Evolutionary conservation across 495 filamentous ascomycete species (phyloP).

Genomic region (Neurospora tetrasperma): DNA sequence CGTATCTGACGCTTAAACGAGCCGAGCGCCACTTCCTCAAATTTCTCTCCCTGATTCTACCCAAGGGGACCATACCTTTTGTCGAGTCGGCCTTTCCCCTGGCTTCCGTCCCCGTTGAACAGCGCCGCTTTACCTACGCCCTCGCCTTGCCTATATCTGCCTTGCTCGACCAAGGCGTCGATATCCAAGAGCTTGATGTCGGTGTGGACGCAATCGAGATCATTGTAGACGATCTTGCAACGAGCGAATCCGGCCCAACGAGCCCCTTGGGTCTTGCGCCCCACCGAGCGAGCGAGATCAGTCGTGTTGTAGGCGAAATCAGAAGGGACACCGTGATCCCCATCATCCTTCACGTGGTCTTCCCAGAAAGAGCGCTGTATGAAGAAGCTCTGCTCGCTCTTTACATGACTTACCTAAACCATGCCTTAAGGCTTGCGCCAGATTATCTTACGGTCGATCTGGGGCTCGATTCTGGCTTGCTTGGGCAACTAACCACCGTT

Average conservation of each 20-base stretch:
- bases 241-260: conserved; percentile 22
- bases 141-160: conserved; percentile 50
- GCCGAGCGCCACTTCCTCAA: conserved; percentile 63
- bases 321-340: conserved; percentile 52
- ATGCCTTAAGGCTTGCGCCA: conserved; percentile 53
- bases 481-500: conserved; percentile 36
- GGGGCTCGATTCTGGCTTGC: conserved; percentile 34
- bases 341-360: conserved; percentile 53
- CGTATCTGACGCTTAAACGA: conserved; percentile 60
- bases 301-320: conserved; percentile 40
- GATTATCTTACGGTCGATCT: conserved; percentile 59
- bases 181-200: conserved; percentile 50
- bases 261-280: conserved; percentile 37
- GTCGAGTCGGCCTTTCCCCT: conserved; percentile 59
- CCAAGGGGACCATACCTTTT: conserved; percentile 40
- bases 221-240: conserved; percentile 43
- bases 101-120: conserved; percentile 48
- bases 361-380: conserved; percentile 22
- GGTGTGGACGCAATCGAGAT: conserved; percentile 62
- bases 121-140: conserved; percentile 53
- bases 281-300: conserved; percentile 38
- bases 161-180: conserved; percentile 35
- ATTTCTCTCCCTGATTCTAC: conserved; percentile 53
- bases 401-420: conserved; percentile 48
- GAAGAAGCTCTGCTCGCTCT: conserved; percentile 24